Percentiles rank a stretch among this genome's conserved stretches.
These are phyloP conservation scores for Mychonastes homosphaera DNA, from an alignment of 139 green algal species.

Conservation along the genomic window DNA sequence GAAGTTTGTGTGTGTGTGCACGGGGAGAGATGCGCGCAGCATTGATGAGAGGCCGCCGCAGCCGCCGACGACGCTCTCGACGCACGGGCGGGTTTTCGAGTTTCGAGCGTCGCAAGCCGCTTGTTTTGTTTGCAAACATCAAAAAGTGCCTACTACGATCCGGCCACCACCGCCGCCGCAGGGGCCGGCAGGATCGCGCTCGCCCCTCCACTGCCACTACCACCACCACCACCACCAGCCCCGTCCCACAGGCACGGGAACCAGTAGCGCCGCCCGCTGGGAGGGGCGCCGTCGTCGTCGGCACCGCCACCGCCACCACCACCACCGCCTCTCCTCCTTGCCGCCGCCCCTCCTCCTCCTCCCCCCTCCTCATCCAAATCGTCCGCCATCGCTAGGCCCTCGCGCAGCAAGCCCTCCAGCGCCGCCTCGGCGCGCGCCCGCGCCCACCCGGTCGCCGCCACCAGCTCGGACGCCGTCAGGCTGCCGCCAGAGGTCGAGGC, in stretches of 20 bases:
- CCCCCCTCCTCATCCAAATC: no score
- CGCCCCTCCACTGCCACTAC: not conserved
- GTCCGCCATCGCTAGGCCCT: slow-evolving; percentile 69
- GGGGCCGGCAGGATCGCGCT: not conserved
- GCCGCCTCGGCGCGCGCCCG: not conserved
- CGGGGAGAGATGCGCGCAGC: no score
- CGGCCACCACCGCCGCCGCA: not conserved
- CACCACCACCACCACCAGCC: not conserved
- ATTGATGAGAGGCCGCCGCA: no score
- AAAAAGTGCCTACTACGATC: no score
- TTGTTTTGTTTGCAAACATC: no score
- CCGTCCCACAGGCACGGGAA: slow-evolving; percentile 46
- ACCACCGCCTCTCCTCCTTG: no score
- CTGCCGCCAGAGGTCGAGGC: slow-evolving; percentile 10
- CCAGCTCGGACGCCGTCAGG: slow-evolving; percentile 14
- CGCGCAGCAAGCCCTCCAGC: slow-evolving; percentile 34
- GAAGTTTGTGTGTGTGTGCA: no score
- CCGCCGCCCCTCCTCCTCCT: no score
- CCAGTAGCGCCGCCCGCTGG: slow-evolving; percentile 51
- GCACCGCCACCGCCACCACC: no score
- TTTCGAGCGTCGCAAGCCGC: no score
- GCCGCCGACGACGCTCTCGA: no score
- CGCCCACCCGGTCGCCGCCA: slow-evolving; percentile 16
- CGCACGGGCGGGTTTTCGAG: no score
- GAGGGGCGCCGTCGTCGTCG: slow-evolving; percentile 42